Evolutionary conservation across 768 basidiomycete genomes (phyloP).

Genomic region (Suillus hirtellus): DNA sequence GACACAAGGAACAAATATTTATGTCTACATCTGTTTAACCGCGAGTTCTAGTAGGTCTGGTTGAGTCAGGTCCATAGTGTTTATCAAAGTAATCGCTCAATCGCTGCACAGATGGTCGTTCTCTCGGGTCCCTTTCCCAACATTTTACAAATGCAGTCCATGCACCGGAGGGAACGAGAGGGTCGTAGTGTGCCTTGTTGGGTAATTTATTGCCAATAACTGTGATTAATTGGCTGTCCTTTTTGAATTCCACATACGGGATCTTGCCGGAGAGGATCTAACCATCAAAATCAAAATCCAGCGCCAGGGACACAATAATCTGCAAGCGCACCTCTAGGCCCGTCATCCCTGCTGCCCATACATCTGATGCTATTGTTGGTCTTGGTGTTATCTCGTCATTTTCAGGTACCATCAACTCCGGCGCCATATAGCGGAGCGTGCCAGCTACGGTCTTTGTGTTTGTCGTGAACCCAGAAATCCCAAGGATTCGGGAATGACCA

Average conservation of each 20-base stretch:
- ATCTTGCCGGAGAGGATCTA: conserved; percentile 27
- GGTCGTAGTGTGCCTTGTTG: background rate
- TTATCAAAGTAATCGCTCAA: background rate
- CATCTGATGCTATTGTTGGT: conserved; percentile 30
- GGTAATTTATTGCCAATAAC: background rate
- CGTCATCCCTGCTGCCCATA: conserved; percentile 41
- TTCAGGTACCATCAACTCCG: conserved; percentile 45
- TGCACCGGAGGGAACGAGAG: background rate
- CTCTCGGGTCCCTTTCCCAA: background rate
- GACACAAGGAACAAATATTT: background rate
- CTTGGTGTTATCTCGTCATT: conserved; percentile 18
- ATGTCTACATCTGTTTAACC: background rate
- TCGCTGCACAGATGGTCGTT: background rate
- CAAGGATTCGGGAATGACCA: conserved; percentile 51
- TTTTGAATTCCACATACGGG: conserved; percentile 20
- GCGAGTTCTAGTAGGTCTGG: conserved; percentile 3
- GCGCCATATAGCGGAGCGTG: conserved; percentile 46
- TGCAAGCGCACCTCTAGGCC: conserved; percentile 33
- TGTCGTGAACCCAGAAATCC: conserved; percentile 43
- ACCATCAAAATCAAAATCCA: background rate
- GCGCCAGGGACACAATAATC: background rate
- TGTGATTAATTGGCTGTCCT: conserved; percentile 17
- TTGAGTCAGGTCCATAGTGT: background rate
- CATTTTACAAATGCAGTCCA: background rate
- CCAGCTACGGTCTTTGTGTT: conserved; percentile 33